Base-by-base conservation (phyloP, 805 yeast genomes). In the Sugiyamaella chiloensis region DNA sequence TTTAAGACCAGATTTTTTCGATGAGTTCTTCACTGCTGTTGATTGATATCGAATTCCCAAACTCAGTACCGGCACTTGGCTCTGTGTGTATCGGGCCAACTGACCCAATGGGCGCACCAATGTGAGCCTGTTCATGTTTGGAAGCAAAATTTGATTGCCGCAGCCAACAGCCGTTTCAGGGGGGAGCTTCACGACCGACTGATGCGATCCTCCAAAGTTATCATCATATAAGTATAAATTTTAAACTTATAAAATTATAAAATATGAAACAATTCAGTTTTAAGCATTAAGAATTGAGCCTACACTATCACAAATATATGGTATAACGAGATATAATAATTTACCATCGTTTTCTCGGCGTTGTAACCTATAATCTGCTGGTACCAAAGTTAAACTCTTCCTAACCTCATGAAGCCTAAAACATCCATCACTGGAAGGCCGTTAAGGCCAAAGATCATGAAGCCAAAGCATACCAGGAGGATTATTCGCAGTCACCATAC, bases 401-500 rank as follows among this genome's bases (percentile, higher is more conserved):
- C 29, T 26, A 26, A 26, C 29, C 16, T n/a, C 16, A 34, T 34
- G 37, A 34, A 19, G 20, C 20, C 37, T 21, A 63, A 52, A n/a
- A 46, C 44, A 48, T 68, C 69, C 12, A 64, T 68, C 14, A 65
- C 69, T 11, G 72, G 73, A 20, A 54, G 51, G 27, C 57, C 54
- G 31, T 47, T 50, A 2, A 59, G 60, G 37, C 63, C 65, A 12
- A 24, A 27, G 35, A 20, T 46, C 5, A 65, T 39, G 60, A 60
- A 48, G 52, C 56, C 44, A 55, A 59, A 34, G 60, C 66, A 53
- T 27, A 54, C 96, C 0, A 71, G 96, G 41, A 81, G 78, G 57
- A 72, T 90, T 17, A 90, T 90, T 23, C 74, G 96, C 47, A 65
- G 88, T 32, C 88, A 79, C 54, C 97, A 89, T 63, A 75, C 79